These are phyloP conservation scores for Fusarium beomiforme DNA, from an alignment of 2,329 filamentous ascomycete species.

Conservation along the genomic window DNA sequence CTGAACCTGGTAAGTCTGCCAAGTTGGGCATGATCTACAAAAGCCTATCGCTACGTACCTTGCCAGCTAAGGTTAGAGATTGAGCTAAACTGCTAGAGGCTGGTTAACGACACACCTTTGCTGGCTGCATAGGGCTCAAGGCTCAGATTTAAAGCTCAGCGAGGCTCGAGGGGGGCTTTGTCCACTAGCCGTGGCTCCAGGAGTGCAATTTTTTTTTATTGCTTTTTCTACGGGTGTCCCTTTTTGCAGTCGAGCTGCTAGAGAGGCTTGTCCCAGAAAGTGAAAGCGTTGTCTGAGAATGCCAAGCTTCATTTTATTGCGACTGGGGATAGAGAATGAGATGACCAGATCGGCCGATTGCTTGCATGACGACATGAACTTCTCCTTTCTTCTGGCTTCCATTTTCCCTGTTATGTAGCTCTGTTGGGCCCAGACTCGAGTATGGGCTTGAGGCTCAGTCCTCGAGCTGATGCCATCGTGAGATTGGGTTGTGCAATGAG, in stretches of 20 bases:
- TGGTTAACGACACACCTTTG: constrained; percentile 34
- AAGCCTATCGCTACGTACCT: constrained; percentile 21
- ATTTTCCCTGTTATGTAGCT: neutral
- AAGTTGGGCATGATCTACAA: constrained; percentile 41
- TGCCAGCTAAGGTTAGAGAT: constrained; percentile 18
- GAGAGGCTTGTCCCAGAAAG: constrained; percentile 30
- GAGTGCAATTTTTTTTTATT: constrained; percentile 10
- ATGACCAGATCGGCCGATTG: constrained; percentile 40
- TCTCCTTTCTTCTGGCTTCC: constrained; percentile 7
- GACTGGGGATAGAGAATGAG: constrained; percentile 13
- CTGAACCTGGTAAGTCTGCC: constrained; percentile 23
- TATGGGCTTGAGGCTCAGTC: constrained; percentile 15
- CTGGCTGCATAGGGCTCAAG: constrained; percentile 13
- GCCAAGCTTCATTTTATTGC: constrained; percentile 38
- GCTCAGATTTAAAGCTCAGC: neutral
- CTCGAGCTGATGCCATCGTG: constrained; percentile 41
- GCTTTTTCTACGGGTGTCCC: constrained; percentile 12
- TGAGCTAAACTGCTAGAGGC: neutral
- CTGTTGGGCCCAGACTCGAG: constrained; percentile 1
- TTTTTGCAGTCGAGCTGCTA: constrained; percentile 1
- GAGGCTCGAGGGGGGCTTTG: constrained; percentile 8
- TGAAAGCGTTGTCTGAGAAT: constrained; percentile 24
- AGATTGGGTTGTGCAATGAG: constrained; percentile 42
- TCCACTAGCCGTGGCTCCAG: constrained; percentile 9
- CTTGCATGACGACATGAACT: constrained; percentile 33